phyloP scores from a whole-genome alignment of 768 basidiomycete species.

The Boletus edulis region DNA sequence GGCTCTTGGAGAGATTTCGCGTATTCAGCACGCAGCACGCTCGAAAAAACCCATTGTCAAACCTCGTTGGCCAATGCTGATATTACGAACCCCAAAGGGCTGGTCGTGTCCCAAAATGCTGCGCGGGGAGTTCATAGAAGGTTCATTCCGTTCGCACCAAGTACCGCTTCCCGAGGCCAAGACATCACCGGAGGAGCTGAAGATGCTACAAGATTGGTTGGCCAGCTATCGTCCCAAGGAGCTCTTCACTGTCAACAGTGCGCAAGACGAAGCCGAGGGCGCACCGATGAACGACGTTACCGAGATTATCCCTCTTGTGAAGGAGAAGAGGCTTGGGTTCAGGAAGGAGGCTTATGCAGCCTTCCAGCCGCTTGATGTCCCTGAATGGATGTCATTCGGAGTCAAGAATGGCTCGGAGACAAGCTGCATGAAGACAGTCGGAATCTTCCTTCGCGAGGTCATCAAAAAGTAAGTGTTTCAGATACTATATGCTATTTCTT shows the following conservation, averaged over 20 bases:
- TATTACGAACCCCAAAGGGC: slow-evolving; percentile 85
- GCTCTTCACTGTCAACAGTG: slow-evolving; percentile 47
- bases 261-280: slow-evolving; percentile 36
- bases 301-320: slow-evolving; percentile 52
- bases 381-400: slow-evolving; percentile 60
- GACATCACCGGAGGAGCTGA: slow-evolving; percentile 60
- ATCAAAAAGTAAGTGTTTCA: slow-evolving; percentile 44
- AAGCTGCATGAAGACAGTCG: slow-evolving; percentile 77
- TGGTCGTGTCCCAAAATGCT: slow-evolving; percentile 66
- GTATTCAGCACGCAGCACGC: slow-evolving; percentile 79
- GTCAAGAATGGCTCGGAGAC: slow-evolving; percentile 54
- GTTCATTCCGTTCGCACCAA: slow-evolving; percentile 84
- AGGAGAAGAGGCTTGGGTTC: slow-evolving; percentile 66
- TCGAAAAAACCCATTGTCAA: slow-evolving; percentile 74
- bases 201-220: slow-evolving; percentile 69
- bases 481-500: not conserved
- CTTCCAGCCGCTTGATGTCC: slow-evolving; percentile 59
- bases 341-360: slow-evolving; percentile 63
- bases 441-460: slow-evolving; percentile 54
- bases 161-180: slow-evolving; percentile 79
- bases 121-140: slow-evolving; percentile 72
- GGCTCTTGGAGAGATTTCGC: slow-evolving; percentile 69
- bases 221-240: slow-evolving; percentile 65
- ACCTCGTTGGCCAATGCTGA: slow-evolving; percentile 89
- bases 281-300: slow-evolving; percentile 54